A percentile compares a stretch with the other conserved stretches of the same genome.
Evolutionary conservation across 2,329 filamentous ascomycete genomes (phyloP).

Genomic region (Fusarium drepaniforme): DNA sequence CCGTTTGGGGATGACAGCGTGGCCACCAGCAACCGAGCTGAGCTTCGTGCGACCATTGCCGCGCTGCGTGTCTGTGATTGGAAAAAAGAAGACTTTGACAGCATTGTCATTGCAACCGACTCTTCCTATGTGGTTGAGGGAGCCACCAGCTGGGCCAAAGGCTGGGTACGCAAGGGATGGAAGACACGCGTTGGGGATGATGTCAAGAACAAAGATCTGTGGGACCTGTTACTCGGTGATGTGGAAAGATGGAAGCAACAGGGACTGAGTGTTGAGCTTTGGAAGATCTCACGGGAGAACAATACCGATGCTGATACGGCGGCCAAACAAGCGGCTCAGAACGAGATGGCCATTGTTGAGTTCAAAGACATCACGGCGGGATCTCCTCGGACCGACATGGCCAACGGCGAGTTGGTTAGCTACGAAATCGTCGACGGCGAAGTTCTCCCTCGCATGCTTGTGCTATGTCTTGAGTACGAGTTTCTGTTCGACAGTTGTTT

Average conservation of each 20-base stretch:
- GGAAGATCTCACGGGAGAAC: conserved; percentile 58
- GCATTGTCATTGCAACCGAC: conserved; percentile 55
- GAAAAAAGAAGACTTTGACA: conserved; percentile 41
- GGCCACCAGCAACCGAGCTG: conserved; percentile 59
- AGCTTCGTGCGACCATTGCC: conserved; percentile 21
- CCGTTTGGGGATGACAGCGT: conserved; percentile 51
- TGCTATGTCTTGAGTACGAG: conserved; percentile 9
- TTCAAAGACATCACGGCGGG: conserved; percentile 2
- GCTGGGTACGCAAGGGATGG: conserved; percentile 56
- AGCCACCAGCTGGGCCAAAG: conserved; percentile 9
- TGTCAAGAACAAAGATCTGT: conserved; percentile 66
- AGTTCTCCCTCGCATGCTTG: not conserved
- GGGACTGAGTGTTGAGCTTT: conserved; percentile 57
- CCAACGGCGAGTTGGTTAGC: not conserved
- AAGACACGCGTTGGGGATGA: conserved; percentile 44
- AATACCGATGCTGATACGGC: conserved; percentile 57
- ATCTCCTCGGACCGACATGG: not conserved
- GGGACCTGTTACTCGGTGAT: conserved; percentile 60
- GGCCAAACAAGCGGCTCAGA: conserved; percentile 49
- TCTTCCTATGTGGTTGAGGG: conserved; percentile 26
- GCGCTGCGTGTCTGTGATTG: conserved; percentile 34
- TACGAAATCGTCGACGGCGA: no score
- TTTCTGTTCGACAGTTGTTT: not conserved
- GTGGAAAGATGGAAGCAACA: conserved; percentile 45
- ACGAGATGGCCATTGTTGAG: not conserved